Conservation (phyloP, 441 rosid species). For the Adansonia grandidieri region DNA sequence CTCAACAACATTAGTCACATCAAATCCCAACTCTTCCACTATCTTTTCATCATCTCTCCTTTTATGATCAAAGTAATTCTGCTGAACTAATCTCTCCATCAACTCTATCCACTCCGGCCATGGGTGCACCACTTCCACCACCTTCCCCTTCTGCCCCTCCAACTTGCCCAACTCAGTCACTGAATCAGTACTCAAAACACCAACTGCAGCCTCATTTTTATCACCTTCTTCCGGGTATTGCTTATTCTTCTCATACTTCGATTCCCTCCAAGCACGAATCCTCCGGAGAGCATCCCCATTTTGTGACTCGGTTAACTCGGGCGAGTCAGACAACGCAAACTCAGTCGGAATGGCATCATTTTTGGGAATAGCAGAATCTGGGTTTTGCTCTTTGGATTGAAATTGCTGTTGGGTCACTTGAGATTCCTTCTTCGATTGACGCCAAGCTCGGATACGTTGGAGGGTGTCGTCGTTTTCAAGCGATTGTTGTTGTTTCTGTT, state of each 20-base stretch:
- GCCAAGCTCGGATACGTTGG: slow-evolving; percentile 89
- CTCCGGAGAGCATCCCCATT: slow-evolving; percentile 21
- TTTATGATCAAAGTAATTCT: slow-evolving; percentile 87
- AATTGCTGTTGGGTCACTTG: slow-evolving; percentile 32
- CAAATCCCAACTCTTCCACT: slow-evolving; percentile 63
- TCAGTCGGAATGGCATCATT: neutral
- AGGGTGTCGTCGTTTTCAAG: slow-evolving; percentile 68
- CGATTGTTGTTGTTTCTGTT: slow-evolving; percentile 50
- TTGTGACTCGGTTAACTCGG: neutral
- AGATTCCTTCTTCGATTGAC: slow-evolving; percentile 54
- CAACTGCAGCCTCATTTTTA: neutral
- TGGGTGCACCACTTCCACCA: slow-evolving; percentile 84
- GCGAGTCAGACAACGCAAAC: neutral
- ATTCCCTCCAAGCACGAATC: slow-evolving; percentile 24
- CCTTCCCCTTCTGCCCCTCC: slow-evolving; percentile 35
- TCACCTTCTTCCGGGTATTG: slow-evolving; percentile 25
- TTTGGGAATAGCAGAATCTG: slow-evolving; percentile 12
- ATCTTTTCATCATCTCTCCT: slow-evolving; percentile 68
- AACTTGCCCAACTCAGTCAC: slow-evolving; percentile 20
- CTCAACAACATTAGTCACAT: slow-evolving; percentile 32
- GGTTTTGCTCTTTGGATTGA: slow-evolving; percentile 30
- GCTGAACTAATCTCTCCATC: slow-evolving; percentile 81
- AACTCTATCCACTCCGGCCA: slow-evolving; percentile 99
- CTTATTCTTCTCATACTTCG: slow-evolving; percentile 2
- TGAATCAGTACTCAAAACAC: slow-evolving; percentile 11